Conservation (phyloP, 257 asterid genomes). For the Nicotiana noctiflora region DNA sequence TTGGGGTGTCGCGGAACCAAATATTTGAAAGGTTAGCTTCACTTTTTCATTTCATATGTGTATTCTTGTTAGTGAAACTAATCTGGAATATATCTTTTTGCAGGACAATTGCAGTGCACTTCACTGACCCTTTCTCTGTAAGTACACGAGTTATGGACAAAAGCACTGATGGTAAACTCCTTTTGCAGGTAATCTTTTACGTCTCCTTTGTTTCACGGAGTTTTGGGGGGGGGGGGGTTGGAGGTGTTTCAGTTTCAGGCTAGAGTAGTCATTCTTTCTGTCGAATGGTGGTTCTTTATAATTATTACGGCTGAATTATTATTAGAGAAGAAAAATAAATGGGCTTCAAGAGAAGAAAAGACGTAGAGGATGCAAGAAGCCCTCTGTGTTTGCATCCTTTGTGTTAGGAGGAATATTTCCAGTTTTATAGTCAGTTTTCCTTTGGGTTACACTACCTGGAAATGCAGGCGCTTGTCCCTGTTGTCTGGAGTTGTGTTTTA, state of each 20-base stretch:
- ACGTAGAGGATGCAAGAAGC: neutral
- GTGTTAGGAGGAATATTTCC: neutral
- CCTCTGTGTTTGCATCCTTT: conserved; percentile 6
- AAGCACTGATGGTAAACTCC: conserved; percentile 85
- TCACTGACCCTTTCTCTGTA: conserved; percentile 89
- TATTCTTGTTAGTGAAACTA: conserved; percentile 15
- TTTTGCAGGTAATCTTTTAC: conserved; percentile 69
- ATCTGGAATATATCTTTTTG: conserved; percentile 20
- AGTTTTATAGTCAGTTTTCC: neutral
- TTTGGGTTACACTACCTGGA: neutral
- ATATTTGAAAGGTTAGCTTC: conserved; percentile 67
- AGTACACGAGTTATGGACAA: conserved; percentile 83
- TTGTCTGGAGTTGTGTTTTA: neutral
- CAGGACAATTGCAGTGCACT: conserved; percentile 97
- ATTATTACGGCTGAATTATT: neutral
- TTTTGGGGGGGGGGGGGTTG: neutral
- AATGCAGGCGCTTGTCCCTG: neutral
- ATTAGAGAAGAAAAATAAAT: neutral
- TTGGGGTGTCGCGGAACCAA: conserved; percentile 90
- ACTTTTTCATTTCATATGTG: conserved; percentile 5
- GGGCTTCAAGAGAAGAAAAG: neutral
- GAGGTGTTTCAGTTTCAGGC: neutral
- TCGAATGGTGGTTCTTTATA: neutral
- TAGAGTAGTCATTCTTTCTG: neutral
- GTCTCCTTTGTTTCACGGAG: neutral